Percentiles rank a stretch among this genome's conserved stretches.
Conservation (phyloP, 345 rosid genomes). For the Excoecaria cochinchinensis region DNA sequence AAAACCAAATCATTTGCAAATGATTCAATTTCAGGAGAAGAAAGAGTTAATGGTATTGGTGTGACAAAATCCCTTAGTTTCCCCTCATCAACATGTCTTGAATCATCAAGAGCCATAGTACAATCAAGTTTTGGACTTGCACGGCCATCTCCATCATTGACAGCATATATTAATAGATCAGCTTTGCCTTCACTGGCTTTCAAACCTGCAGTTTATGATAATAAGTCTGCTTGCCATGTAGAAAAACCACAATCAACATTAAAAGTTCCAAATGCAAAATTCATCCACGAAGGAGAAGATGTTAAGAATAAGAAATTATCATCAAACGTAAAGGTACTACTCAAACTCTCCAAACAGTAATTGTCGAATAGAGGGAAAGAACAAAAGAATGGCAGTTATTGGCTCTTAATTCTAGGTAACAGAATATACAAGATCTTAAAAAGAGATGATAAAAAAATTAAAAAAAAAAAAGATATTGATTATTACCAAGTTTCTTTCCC, state of each 20-base stretch:
- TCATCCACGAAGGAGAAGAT: neutral
- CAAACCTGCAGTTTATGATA: constrained; percentile 4
- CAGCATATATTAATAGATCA: constrained; percentile 15
- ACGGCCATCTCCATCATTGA: constrained; percentile 30
- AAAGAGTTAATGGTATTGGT: constrained; percentile 19
- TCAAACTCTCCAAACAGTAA: neutral
- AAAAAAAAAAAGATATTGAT: neutral
- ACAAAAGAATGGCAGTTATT: no score
- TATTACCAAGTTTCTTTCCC: constrained; percentile 65
- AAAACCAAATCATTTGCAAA: constrained; percentile 37
- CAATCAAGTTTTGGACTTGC: constrained; percentile 21
- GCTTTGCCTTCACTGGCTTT: constrained; percentile 22
- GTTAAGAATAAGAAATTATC: no score
- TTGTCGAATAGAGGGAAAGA: neutral
- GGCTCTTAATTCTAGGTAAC: no score
- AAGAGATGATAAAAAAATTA: no score
- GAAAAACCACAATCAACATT: neutral
- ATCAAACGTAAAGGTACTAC: neutral
- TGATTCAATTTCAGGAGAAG: constrained; percentile 25
- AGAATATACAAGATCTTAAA: no score
- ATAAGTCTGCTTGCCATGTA: neutral
- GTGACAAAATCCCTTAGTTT: constrained; percentile 17
- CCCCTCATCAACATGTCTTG: constrained; percentile 12
- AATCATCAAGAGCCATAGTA: constrained; percentile 23
- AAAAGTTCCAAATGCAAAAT: neutral